Evolutionary conservation across 106 monocot species (phyloP), one percentile per base, ranked within the genome.

Genomic region (Amphibolis antarctica): DNA sequence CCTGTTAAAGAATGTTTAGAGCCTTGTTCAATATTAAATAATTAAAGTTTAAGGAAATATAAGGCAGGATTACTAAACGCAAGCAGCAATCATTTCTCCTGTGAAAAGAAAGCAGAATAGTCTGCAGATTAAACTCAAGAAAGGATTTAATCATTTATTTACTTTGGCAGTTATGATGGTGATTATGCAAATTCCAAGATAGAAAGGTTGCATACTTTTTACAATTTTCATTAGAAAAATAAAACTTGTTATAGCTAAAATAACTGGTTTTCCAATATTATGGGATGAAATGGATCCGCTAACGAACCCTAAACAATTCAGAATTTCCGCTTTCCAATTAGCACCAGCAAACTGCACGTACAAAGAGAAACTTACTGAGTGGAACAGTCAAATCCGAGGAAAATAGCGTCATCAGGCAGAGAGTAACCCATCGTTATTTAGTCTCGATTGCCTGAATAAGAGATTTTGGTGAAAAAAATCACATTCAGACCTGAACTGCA

Each of bases 331-430:
- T 0, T 62, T 21, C 28, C 28, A 17, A 3, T 49, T n/a, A 13
- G 3, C n/a, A 55, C 25, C 2, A 55, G 5, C 55, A 55, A 55
- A 24, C 22, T 20, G 23, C 3, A 46, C 4, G 5, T 15, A 24
- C 47, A 64, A 11, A 9, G 0, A 25, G 44, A 65, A 15, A 70
- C 83, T 80, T 69, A 90, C 96, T 96, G 96, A 12, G 96, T 96
- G 13, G 96, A 96, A 69, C 96, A 84, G 68, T 96, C 96, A 46
- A 96, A 79, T 20, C 96, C 96, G 0, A 96, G 82, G 69, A 89
- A 96, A 54, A 89, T 77, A 13, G 84, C 64, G 78, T 82, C 86
- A 20, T 80, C 64, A 0, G 86, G 90, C 25, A 96, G 66, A 53
- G 71, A 53, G 36, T 44, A 62, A 55, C 72, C 76, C 87, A 92